These are phyloP conservation scores for Paecilomyces niveus DNA, from an alignment of 2,329 filamentous ascomycete species.

Conservation along the genomic window DNA sequence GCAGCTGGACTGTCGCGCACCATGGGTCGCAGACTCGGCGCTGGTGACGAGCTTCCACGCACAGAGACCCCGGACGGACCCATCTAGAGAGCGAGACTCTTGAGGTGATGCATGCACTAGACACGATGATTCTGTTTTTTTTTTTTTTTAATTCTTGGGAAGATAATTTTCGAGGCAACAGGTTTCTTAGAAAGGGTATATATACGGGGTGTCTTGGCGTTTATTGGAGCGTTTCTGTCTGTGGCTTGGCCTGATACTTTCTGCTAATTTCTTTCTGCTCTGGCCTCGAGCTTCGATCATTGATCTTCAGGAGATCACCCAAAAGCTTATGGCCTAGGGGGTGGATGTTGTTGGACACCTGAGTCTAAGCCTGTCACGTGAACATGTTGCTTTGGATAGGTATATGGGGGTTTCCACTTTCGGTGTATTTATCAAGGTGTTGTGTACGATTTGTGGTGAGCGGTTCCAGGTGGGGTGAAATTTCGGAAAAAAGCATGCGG, in stretches of 20 bases:
- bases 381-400: background rate
- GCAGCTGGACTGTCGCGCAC: conserved; percentile 60
- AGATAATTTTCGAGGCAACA: background rate
- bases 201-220: background rate
- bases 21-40: conserved; percentile 22
- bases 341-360: background rate
- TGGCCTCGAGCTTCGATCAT: background rate
- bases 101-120: conserved; percentile 1
- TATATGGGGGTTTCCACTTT: background rate
- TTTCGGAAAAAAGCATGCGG: background rate
- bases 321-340: background rate
- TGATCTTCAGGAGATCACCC: background rate
- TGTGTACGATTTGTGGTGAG: background rate
- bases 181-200: background rate
- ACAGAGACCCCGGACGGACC: conserved; percentile 14
- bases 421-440: background rate
- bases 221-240: background rate
- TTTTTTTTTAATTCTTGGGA: background rate
- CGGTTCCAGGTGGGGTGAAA: background rate
- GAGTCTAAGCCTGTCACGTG: background rate
- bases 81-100: conserved; percentile 1
- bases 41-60: conserved; percentile 15
- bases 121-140: background rate
- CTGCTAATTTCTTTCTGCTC: background rate
- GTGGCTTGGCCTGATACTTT: background rate